phyloP scores from a whole-genome alignment of 768 basidiomycete genomes.

The Mycena amicta region DNA sequence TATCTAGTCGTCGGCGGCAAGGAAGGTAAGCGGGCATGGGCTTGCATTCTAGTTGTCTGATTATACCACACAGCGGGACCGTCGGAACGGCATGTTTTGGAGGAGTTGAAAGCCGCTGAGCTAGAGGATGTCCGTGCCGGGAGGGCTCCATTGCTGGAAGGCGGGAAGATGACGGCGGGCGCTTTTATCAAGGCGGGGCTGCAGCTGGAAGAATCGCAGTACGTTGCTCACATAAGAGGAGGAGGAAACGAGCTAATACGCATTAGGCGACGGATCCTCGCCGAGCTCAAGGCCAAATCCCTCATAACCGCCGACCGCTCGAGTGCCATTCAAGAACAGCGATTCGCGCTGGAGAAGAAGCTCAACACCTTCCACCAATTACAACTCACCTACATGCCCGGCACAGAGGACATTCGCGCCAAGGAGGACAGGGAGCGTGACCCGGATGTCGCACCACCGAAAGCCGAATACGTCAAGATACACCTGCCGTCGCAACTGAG shows the following conservation, averaged over 20 bases:
- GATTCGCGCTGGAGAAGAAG: not conserved
- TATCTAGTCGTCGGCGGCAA: not conserved
- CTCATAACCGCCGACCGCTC: not conserved
- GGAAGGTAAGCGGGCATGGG: not conserved
- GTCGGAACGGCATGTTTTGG: not conserved
- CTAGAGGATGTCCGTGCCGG: not conserved
- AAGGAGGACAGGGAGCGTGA: not conserved
- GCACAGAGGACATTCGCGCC: not conserved
- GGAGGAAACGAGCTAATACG: not conserved
- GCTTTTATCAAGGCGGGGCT: not conserved
- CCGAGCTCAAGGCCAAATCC: not conserved
- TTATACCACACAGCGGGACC: not conserved
- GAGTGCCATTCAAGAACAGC: not conserved
- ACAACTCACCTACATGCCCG: not conserved
- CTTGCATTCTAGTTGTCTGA: not conserved
- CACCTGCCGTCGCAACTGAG: not conserved
- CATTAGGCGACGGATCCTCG: not conserved
- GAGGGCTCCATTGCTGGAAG: not conserved
- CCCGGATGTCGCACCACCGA: not conserved
- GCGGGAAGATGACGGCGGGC: not conserved
- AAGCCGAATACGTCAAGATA: not conserved
- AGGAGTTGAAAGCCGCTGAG: not conserved
- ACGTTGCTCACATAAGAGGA: not conserved
- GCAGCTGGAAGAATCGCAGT: not conserved
- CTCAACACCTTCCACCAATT: not conserved